Base-by-base conservation (phyloP, 1,284 basidiomycete genomes). In the Meripilus lineatus region DNA sequence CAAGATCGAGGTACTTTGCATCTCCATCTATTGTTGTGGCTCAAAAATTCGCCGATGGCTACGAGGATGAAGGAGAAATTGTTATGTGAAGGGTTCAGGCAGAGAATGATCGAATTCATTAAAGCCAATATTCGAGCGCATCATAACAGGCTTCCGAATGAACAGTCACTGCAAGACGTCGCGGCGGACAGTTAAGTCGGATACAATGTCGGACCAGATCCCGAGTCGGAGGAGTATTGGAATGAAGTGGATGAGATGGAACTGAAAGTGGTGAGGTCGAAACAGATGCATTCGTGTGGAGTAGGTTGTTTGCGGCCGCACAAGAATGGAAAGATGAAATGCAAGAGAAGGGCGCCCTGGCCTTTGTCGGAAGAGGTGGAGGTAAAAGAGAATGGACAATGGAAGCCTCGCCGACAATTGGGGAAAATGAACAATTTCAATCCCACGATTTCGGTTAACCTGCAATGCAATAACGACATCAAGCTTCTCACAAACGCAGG, bases 271-370 rank as follows among this genome's bases (percentile, higher is more conserved):
- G 64, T 50, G 1, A 38, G 58, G 1, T n/a, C n/a, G n/a, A 40
- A 57, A 32, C 66, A 69, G 35, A 17, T 62, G 2, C 66, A 70
- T 45, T 58, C 48, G 1, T 71, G 67, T 46, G 24, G 45, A 15
- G 5, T 38, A 2, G 37, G 50, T 21, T 67, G 65, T 48, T 36
- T 65, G 1, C 21, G 23, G 3, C 17, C 38, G 46, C 33, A 51
- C 6, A 46, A 53, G 39, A 52, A 57, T 10, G 60, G 57, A 1
- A 20, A 28, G 3, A 32, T 46, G 5, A 34, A 32, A 4, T 71
- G 67, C 49, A 71, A 71, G 47, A 38, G 66, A 3, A 30, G 58
- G 0, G 66, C 66, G 4, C 69, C 69, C 6, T 72, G 56, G 18
- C 23, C 40, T 20, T 11, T 52, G 0, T 48, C 58, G 1, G 24